Conservation (phyloP, 1,139 yeast genomes). For the Kazachstania sp. region DNA sequence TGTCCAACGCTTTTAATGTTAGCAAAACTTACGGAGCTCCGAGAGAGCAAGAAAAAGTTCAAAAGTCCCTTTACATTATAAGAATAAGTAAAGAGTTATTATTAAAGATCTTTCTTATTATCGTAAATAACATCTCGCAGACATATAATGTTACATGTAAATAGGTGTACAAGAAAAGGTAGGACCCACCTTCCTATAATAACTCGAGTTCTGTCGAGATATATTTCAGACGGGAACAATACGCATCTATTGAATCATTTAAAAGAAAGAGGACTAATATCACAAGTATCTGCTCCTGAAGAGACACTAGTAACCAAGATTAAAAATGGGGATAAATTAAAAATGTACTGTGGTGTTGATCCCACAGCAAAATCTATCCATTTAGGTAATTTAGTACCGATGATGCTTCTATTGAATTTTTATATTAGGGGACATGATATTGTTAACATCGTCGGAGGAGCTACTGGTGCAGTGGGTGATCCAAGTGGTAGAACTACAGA, state of each 20-base stretch:
- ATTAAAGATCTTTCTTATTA: too few relatives aligned
- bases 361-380: constrained; percentile 89
- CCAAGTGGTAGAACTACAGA: constrained; percentile 88
- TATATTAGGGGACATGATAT: constrained; percentile 76
- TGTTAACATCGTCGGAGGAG: constrained; percentile 89
- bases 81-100: too few relatives aligned
- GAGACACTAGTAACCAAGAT: constrained; percentile 15
- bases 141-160: too few relatives aligned
- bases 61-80: too few relatives aligned
- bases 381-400: constrained; percentile 80
- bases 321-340: constrained; percentile 34
- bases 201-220: too few relatives aligned
- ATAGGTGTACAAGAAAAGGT: too few relatives aligned
- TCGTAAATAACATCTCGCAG: too few relatives aligned
- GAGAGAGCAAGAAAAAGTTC: too few relatives aligned
- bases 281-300: constrained; percentile 30
- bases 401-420: constrained; percentile 78
- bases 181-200: too few relatives aligned
- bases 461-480: constrained; percentile 94
- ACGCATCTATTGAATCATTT: constrained; percentile 14
- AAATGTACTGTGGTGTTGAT: constrained; percentile 90
- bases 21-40: too few relatives aligned
- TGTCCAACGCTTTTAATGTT: too few relatives aligned
- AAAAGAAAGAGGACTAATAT: constrained; percentile 31
- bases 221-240: too few relatives aligned